Base-by-base conservation (phyloP, 345 rosid genomes). In the sweet orange (Citrus sinensis) region DNA sequence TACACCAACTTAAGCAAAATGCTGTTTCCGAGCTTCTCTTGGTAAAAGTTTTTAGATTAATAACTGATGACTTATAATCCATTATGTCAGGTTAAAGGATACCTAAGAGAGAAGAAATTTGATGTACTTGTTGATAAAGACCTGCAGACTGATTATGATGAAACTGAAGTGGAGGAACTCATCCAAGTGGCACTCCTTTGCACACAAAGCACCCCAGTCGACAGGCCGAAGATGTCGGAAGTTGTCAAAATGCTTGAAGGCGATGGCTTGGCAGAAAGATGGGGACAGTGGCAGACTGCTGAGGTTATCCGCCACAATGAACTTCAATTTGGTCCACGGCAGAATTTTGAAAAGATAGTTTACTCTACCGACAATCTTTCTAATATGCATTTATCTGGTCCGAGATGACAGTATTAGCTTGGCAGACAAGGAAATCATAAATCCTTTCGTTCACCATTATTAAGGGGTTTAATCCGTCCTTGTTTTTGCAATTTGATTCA, bases 311-410 rank as follows among this genome's bases (percentile, higher is more conserved):
- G 84, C 35, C 83, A 1, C 58, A 54, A 83, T 13, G 84, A 81
- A 62, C 69, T 79, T 39, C 84, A 85, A 34, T 73, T 79, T 3
- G 76, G 67, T 27, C 80, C 83, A 2, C 75, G 70, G 30, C 70
- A 39, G 14, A 73, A 30, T 59, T 83, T 82, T 9, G 81, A 80
- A 64, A 83, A 82, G 86, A 73, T 81, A 6, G 72, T 83, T 5
- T 79, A 81, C 82, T 80, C 88, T 4, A 80, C 83, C 0, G 80
- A 81, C 20, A 85, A 81, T 70, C 76, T 85, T 14, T 84, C 73
- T 19, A 81, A 82, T 0, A 71, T 80, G 0, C 84, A 85, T 40
- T 70, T 85, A 61, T 85, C 88, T n/a, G 86, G 84, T 78, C 88
- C 88, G 19, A 78, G 88, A 77, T 83, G 37, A 77, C 80, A 22